Conservation (phyloP, 164 flowering plant genomes). For the Macadamia integrifolia region DNA sequence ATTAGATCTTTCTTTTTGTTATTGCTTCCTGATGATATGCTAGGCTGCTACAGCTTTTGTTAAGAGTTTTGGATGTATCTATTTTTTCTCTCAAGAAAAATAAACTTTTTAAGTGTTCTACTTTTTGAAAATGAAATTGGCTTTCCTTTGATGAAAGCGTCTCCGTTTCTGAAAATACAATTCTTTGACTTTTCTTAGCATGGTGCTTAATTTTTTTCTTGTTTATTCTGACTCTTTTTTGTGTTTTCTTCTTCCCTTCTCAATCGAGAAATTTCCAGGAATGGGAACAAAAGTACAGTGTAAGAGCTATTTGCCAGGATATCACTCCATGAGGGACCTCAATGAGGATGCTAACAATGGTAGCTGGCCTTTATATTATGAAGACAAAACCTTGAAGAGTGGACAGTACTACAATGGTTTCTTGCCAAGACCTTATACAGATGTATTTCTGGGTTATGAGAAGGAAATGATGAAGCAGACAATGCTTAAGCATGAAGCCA, state of each 20-base stretch:
- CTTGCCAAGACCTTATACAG: slow-evolving; percentile 29
- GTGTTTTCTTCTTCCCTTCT: not conserved
- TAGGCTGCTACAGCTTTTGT: too few species aligned
- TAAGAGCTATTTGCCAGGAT: slow-evolving; percentile 59
- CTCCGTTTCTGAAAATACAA: too few species aligned
- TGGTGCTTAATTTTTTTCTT: not conserved
- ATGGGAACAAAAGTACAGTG: slow-evolving; percentile 85
- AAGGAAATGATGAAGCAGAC: slow-evolving; percentile 66
- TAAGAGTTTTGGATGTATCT: too few species aligned
- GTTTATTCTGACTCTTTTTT: not conserved
- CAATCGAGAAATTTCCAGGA: slow-evolving; percentile 36
- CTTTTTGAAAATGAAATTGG: too few species aligned
- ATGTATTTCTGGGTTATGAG: slow-evolving; percentile 45
- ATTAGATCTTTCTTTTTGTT: too few species aligned
- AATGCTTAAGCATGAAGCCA: slow-evolving; percentile 84
- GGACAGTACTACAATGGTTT: slow-evolving; percentile 54
- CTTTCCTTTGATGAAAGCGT: too few species aligned
- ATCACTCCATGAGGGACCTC: slow-evolving; percentile 74
- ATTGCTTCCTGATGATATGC: too few species aligned
- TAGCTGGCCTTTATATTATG: slow-evolving; percentile 59
- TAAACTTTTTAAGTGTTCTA: too few species aligned
- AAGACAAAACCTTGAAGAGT: slow-evolving; percentile 43
- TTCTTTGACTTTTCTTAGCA: too few species aligned
- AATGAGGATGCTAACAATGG: slow-evolving; percentile 62
- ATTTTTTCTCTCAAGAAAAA: too few species aligned